phyloP scores from a whole-genome alignment of 225 moss, liverwort and hornwort genomes.

The Pseudoscleropodium purum region DNA sequence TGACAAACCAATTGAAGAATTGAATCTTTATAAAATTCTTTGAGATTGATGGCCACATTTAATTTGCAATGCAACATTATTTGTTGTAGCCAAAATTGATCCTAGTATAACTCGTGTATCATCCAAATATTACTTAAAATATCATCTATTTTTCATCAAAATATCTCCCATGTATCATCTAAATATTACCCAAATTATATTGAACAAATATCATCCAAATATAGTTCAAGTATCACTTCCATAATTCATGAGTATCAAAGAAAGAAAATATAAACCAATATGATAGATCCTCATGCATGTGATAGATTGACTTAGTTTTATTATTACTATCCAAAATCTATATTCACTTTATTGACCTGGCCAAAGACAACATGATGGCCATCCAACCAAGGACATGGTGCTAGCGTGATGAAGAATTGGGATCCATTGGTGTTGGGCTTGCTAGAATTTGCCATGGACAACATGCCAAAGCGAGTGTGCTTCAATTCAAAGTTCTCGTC shows the following conservation, averaged over 20 bases:
- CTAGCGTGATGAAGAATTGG: slow-evolving; percentile 61
- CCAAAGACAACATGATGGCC: slow-evolving; percentile 43
- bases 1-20: background rate
- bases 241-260: background rate
- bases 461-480: slow-evolving; percentile 28
- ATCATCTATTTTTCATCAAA: background rate
- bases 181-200: background rate
- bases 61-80: background rate
- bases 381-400: slow-evolving; percentile 53
- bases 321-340: too few relatives aligned
- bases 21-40: too few relatives aligned
- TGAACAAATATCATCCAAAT: background rate
- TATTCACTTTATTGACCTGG: background rate
- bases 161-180: fast-evolving
- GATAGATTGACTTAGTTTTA: background rate
- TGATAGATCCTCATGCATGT: background rate
- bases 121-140: background rate
- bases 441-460: slow-evolving; percentile 72
- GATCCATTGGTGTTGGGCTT: slow-evolving; percentile 51
- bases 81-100: background rate
- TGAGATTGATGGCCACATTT: too few relatives aligned
- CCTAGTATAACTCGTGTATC: too few relatives aligned
- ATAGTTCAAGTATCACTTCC: too few relatives aligned
- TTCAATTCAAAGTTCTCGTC: slow-evolving; percentile 31
- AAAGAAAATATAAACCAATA: background rate